A percentile compares a stretch with the other conserved stretches of the same genome.
Evolutionary conservation across 768 basidiomycete species (phyloP).

Genomic region (Cyclocybe aegerita): DNA sequence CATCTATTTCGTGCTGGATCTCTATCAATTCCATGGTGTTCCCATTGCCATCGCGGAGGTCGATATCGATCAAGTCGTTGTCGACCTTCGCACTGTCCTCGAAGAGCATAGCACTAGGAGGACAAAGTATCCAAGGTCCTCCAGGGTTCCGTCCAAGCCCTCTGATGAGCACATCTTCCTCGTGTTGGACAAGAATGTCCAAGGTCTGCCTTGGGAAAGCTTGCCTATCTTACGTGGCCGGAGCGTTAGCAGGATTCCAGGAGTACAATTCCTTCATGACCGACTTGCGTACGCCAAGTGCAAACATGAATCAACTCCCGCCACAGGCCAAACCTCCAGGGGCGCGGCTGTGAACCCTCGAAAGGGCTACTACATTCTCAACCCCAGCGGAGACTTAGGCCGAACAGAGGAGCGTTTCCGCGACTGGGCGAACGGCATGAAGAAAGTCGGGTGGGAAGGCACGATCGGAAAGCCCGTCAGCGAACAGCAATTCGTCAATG

Average conservation of each 20-base stretch:
- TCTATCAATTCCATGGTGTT: conserved; percentile 92
- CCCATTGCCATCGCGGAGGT: conserved; percentile 89
- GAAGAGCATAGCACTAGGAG: conserved; percentile 63
- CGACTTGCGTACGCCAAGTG: conserved; percentile 63
- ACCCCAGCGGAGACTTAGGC: conserved; percentile 88
- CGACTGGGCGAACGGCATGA: conserved; percentile 76
- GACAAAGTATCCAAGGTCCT: conserved; percentile 20
- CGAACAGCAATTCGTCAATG: conserved; percentile 80
- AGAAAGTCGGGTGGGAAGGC: conserved; percentile 78
- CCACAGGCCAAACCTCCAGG: conserved; percentile 29
- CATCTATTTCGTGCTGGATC: conserved; percentile 89
- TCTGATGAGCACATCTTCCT: conserved; percentile 80
- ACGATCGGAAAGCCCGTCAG: conserved; percentile 72
- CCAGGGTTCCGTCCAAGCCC: conserved; percentile 4
- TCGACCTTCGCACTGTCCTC: conserved; percentile 77
- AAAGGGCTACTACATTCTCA: conserved; percentile 82
- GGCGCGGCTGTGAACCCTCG: conserved; percentile 60
- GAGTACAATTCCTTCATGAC: conserved; percentile 84
- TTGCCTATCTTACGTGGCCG: conserved; percentile 81
- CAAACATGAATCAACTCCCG: conserved; percentile 25
- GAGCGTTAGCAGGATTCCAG: conserved; percentile 92
- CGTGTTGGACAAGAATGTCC: conserved; percentile 85
- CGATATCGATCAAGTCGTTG: conserved; percentile 85
- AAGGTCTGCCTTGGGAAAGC: conserved; percentile 94
- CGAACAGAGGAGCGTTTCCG: conserved; percentile 83